Conservation (phyloP, 768 basidiomycete species). For the Mycena haematopus region DNA sequence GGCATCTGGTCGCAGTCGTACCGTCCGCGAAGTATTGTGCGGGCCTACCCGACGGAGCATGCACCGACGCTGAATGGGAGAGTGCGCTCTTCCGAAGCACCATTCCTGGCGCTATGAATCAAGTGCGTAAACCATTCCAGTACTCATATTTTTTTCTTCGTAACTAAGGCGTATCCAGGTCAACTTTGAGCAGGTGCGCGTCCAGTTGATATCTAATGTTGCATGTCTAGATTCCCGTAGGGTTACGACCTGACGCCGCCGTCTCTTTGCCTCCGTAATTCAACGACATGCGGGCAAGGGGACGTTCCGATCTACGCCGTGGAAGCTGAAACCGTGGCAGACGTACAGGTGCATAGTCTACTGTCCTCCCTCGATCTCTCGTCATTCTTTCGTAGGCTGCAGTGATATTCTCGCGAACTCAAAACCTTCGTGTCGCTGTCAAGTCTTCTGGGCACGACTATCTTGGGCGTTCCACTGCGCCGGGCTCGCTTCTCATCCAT, state of each 20-base stretch:
- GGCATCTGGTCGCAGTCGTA: constrained; percentile 5
- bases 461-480: constrained; percentile 44
- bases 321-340: constrained; percentile 35
- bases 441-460: constrained; percentile 43
- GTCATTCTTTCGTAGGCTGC: constrained; percentile 30
- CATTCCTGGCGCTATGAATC: constrained; percentile 21
- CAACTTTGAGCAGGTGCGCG: constrained; percentile 22
- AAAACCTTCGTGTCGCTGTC: constrained; percentile 40
- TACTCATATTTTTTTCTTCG: neutral
- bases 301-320: constrained; percentile 38
- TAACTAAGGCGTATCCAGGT: neutral
- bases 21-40: constrained; percentile 14
- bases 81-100: constrained; percentile 17
- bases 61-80: constrained; percentile 22
- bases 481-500: constrained; percentile 39
- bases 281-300: constrained; percentile 38
- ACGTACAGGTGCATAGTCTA: constrained; percentile 35
- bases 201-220: neutral
- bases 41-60: constrained; percentile 5
- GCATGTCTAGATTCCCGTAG: neutral
- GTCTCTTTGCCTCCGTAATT: constrained; percentile 33
- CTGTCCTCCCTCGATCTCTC: neutral
- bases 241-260: constrained; percentile 35
- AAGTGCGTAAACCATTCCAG: neutral
- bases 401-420: constrained; percentile 36